These are phyloP conservation scores for Gymnopilus junonius DNA, from an alignment of 768 basidiomycete genomes.

Conservation along the genomic window DNA sequence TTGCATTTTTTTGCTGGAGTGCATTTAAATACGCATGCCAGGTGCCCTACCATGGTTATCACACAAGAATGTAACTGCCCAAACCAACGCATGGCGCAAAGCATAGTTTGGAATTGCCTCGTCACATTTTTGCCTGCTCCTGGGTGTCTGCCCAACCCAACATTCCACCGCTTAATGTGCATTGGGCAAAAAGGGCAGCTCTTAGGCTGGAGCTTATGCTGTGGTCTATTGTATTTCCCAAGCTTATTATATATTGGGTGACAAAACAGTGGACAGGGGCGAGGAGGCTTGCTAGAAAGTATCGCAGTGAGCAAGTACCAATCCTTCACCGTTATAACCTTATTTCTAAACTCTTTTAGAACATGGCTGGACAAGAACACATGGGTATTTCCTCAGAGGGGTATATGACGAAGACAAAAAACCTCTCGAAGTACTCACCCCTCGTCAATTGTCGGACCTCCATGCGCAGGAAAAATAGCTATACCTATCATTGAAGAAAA, in stretches of 20 bases:
- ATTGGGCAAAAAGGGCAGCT: neutral
- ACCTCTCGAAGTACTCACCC: no score
- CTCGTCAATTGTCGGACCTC: no score
- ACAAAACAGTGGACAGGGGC: neutral
- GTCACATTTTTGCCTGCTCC: neutral
- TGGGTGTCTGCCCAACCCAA: slow-evolving; percentile 8
- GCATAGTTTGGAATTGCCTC: slow-evolving; percentile 5
- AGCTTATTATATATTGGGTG: slow-evolving; percentile 5
- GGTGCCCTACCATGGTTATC: neutral
- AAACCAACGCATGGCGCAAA: neutral
- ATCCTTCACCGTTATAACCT: no score
- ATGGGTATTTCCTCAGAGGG: no score
- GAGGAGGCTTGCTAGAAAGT: neutral
- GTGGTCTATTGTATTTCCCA: neutral
- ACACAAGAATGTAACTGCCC: neutral
- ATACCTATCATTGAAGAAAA: neutral
- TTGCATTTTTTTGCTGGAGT: no score
- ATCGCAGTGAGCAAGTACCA: neutral
- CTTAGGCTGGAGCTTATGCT: neutral
- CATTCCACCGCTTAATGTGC: neutral
- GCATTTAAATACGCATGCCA: no score
- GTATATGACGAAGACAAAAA: no score
- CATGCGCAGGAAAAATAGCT: no score
- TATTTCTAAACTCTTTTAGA: neutral
- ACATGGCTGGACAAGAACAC: neutral